These are phyloP conservation scores for Thelonectria discophora DNA, from an alignment of 2,329 filamentous ascomycete species.

Conservation along the genomic window DNA sequence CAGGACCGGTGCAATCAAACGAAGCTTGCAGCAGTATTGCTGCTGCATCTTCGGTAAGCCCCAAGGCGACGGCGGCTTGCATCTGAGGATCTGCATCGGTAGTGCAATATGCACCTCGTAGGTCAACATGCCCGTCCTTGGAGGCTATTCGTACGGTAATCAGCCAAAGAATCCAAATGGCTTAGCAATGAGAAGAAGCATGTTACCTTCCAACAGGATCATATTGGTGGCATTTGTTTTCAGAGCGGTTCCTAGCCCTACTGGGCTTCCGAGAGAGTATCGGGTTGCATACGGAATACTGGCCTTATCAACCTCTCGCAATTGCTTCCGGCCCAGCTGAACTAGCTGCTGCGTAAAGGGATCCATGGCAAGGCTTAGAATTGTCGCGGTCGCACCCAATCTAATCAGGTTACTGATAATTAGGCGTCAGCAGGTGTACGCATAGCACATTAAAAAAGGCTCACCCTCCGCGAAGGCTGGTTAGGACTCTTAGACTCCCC, in stretches of 20 bases:
- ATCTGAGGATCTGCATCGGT: slow-evolving; percentile 25
- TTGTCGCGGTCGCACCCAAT: slow-evolving; percentile 25
- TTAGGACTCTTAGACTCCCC: slow-evolving; percentile 22
- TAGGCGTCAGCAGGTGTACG: not conserved
- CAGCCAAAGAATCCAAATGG: not conserved
- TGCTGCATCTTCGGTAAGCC: slow-evolving; percentile 5
- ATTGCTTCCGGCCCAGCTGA: slow-evolving; percentile 6
- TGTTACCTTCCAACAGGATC: no score
- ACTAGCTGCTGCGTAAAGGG: slow-evolving; percentile 31
- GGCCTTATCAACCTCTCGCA: not conserved
- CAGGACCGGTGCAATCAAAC: slow-evolving; percentile 1
- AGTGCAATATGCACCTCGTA: not conserved
- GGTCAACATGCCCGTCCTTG: slow-evolving; percentile 11
- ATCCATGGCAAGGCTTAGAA: slow-evolving; percentile 27
- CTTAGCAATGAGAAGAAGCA: no score
- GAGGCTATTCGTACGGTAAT: slow-evolving; percentile 1
- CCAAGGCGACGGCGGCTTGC: slow-evolving; percentile 23
- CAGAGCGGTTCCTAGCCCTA: not conserved
- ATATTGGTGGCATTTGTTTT: no score
- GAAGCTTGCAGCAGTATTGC: slow-evolving; percentile 13
- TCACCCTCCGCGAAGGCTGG: slow-evolving; percentile 22
- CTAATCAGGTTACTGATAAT: slow-evolving; percentile 17
- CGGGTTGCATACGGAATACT: slow-evolving; percentile 16
- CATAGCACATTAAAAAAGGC: not conserved
- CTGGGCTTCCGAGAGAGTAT: slow-evolving; percentile 15